A percentile compares a stretch with the other conserved stretches of the same genome.
phyloP scores from a whole-genome alignment of 2,329 filamentous ascomycete genomes.

The Monilinia polystroma region DNA sequence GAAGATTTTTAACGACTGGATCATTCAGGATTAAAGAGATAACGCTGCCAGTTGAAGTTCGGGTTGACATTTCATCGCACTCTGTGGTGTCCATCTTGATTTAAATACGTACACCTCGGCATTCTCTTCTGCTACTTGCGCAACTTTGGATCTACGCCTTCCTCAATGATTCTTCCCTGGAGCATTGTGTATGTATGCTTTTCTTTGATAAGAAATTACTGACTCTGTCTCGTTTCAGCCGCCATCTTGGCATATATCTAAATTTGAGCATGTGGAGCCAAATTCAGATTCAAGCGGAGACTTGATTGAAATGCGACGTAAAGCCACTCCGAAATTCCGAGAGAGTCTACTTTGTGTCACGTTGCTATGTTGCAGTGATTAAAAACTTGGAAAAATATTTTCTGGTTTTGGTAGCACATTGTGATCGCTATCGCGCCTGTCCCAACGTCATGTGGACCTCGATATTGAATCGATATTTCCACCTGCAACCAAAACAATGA shows the following conservation, averaged over 20 bases:
- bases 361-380: constrained; percentile 3
- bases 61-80: neutral
- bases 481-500: neutral
- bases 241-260: neutral
- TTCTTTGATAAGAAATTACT: too few relatives aligned
- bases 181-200: neutral
- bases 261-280: neutral
- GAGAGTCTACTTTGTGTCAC: constrained; percentile 2
- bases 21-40: neutral
- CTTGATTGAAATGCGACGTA: neutral
- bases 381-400: neutral
- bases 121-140: neutral
- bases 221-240: neutral
- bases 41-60: neutral
- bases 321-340: neutral
- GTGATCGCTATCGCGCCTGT: neutral
- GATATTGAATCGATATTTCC: neutral
- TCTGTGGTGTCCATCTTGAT: neutral
- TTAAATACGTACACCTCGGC: too few relatives aligned
- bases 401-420: constrained; percentile 3
- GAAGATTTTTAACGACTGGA: too few relatives aligned
- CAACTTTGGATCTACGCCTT: neutral
- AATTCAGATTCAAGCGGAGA: neutral
- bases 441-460: neutral
- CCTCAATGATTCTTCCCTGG: too few relatives aligned